Evolutionary conservation across 1,139 yeast genomes (phyloP), one percentile per base, ranked within the genome.

Genomic region (Yamadazyma diospyri): DNA sequence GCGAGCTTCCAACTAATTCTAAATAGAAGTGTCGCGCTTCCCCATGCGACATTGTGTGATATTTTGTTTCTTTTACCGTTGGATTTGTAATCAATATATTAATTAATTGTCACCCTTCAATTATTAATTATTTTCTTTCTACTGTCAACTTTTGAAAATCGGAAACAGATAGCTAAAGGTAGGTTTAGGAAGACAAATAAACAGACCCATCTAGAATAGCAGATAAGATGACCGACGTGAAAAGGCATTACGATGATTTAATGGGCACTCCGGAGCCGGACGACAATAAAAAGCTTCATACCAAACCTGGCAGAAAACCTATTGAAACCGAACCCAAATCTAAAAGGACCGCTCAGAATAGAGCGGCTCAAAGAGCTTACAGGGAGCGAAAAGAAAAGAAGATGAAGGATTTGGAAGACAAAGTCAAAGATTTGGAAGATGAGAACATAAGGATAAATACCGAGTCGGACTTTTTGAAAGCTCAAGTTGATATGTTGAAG

Each of bases 361-460:
- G 98, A 51, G 97, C 97, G 6, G 98, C 98, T 14, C 98, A 92
- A 60, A 70, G 97, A 37, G 97, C 97, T 7, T 92, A 88, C 59
- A 70, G 98, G 40, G 97, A 92, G 58, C 76, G 98, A 43, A 92
- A 92, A 57, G 97, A 92, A 56, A 72, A 72, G 36, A 87, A 84
- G 51, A 74, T 92, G 80, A 76, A 80, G 51, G 96, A 88, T 41
- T 69, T 92, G 40, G 97, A 89, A 54, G 81, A 79, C 35, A 80
- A 84, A 46, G 94, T 89, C 13, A 59, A 69, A 37, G 59, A 63
- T 40, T 69, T 89, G 44, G 96, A 89, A 57, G 74, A 73, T 42
- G 83, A 81, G 46, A 81, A 81, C 43, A 64, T 76, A 36, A 68
- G 70, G 48, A 74, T 82, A 38, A 66, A 68, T 41, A 69, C 84